Evolutionary conservation across 139 green algal genomes (phyloP).

Genomic region (Volvox africanus): DNA sequence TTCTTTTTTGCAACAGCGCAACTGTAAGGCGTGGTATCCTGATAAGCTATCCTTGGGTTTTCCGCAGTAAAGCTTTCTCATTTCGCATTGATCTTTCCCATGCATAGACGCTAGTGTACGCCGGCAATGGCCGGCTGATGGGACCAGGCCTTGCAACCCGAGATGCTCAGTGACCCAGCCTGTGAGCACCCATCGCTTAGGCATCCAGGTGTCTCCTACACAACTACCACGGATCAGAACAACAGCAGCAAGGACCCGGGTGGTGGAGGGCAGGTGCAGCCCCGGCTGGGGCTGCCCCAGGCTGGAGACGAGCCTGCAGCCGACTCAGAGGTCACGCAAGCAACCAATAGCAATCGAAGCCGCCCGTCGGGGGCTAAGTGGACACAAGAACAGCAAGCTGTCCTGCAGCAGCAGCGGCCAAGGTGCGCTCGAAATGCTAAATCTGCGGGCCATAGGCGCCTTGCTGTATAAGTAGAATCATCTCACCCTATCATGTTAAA

Average conservation of each 20-base stretch:
- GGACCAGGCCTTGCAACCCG: not conserved
- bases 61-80: too few relatives aligned
- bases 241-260: conserved; percentile 31
- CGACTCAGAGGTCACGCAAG: conserved; percentile 29
- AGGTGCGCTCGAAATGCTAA: conserved; percentile 16
- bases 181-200: conserved; percentile 12
- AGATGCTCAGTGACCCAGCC: conserved; percentile 15
- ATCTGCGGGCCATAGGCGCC: too few relatives aligned
- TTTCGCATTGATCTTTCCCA: too few relatives aligned
- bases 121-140: not conserved
- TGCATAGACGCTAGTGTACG: not conserved
- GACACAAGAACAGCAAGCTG: conserved; percentile 28
- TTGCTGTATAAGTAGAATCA: too few relatives aligned
- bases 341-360: conserved; percentile 27
- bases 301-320: conserved; percentile 14
- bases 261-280: not conserved
- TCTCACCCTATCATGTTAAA: too few relatives aligned
- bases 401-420: conserved; percentile 11
- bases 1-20: too few relatives aligned
- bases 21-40: too few relatives aligned
- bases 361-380: conserved; percentile 19
- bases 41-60: too few relatives aligned
- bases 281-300: conserved; percentile 14
- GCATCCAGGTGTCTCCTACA: not conserved
- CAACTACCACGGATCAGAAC: conserved; percentile 35